Base-by-base conservation (phyloP, 495 filamentous ascomycete genomes). In the Penicillium paradoxum region DNA sequence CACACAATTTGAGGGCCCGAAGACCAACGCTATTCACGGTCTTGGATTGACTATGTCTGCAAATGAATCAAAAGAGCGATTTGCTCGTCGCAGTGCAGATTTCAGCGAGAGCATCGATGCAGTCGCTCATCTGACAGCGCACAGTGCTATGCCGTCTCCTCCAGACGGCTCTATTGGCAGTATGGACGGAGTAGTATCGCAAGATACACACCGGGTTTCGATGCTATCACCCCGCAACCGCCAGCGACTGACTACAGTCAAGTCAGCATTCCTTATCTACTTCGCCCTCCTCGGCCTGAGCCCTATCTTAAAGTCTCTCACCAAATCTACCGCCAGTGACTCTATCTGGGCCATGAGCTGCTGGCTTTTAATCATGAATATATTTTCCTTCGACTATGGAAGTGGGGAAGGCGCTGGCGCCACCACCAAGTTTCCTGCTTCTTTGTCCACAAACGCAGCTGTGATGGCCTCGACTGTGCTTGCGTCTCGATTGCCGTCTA, bases 311-410 rank as follows among this genome's bases (percentile, higher is more conserved):
- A 96, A 96, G 68, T 96, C 90, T 4, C 79, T 98, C 13, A 97
- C 93, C 1, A 84, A 84, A 32, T 96, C 91, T 5, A 96, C 91
- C 4, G 87, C 87, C 17, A 83, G 77, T 27, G 93, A 98, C 74
- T 90, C 85, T 21, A 97, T 98, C 56, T 98, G 95, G 95, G 89
- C 93, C 14, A 86, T 98, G 76, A 90, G 88, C 56, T 89, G 85
- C 69, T 95, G 89, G 85, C 77, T 98, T 41, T 81, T 98, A 63
- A 81, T 88, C 52, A 91, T 96, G 72, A 97, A 98, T 70, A 88
- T 97, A 59, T 90, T 96, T 68, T 95, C 93, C 65, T 96, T 97
- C 66, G 93, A 98, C 73, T 97, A 97, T 62, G 86, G 90, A 22
- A 84, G 83, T 59, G 85, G 68, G 5, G 68, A 74, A 39, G 73